These are phyloP conservation scores for Rhododendron mucronatum DNA, from an alignment of 148 eudicot genomes.

Conservation along the genomic window DNA sequence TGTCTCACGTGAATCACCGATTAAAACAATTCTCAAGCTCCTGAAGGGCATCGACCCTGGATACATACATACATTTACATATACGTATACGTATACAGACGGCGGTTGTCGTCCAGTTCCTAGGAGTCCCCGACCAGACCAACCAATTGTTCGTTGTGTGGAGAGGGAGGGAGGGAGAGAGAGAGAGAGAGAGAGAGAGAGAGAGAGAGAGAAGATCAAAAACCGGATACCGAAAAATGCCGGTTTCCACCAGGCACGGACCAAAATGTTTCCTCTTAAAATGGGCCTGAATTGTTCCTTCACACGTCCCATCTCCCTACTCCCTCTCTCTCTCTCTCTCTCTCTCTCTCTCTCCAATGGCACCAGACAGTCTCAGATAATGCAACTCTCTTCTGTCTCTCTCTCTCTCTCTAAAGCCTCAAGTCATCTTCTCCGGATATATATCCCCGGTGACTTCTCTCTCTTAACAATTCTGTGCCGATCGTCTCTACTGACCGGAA, in stretches of 20 bases:
- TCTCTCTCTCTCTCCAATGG: constrained; percentile 9
- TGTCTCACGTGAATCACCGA: too few relatives aligned
- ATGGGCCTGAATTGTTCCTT: constrained; percentile 9
- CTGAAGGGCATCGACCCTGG: too few relatives aligned
- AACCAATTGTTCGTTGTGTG: not conserved
- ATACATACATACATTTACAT: too few relatives aligned
- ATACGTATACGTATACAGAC: too few relatives aligned
- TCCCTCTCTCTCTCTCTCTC: constrained; percentile 6
- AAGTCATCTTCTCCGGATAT: not conserved
- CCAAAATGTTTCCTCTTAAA: constrained; percentile 6
- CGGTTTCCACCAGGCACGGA: constrained; percentile 7
- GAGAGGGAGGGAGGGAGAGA: too few relatives aligned
- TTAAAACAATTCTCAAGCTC: too few relatives aligned
- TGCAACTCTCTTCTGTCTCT: not conserved
- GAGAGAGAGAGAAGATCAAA: not conserved
- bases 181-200: not conserved
- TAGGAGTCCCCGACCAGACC: not conserved
- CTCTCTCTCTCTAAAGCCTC: not conserved
- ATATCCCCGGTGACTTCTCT: not conserved
- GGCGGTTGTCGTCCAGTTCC: not conserved
- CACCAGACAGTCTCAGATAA: not conserved
- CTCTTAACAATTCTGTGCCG: not conserved
- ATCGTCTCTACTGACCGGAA: not conserved
- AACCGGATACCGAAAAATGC: not conserved
- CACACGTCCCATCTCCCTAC: constrained; percentile 8